Evolutionary conservation across 2,329 filamentous ascomycete species (phyloP), one percentile per base, ranked within the genome.

Genomic region (Fusarium sp.): DNA sequence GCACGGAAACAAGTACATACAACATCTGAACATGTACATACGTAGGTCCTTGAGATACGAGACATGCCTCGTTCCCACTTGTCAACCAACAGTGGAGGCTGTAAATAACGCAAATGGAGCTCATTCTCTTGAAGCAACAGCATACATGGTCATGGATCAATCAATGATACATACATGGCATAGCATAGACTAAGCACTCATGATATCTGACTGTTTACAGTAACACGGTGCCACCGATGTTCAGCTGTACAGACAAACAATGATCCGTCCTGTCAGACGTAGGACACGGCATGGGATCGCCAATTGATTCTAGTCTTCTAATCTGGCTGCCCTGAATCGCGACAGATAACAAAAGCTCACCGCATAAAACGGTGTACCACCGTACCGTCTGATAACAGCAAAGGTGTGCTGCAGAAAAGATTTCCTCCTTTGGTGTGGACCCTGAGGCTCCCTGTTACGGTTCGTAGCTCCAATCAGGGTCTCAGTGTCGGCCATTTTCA

Each of bases 371-470:
- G 60, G 71, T 62, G 61, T 60, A 35, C 42, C 54, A 51, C 57
- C 50, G 45, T 65, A 62, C 59, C 63, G 72, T 68, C 54, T 75
- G 54, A 24, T 26, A 65, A 72, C n/a, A 63, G 67, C 36, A 75
- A 73, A 58, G 72, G 67, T 77, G 47, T 76, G 54, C 66, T 66
- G 51, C 38, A 45, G 39, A 39, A 57, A 26, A 63, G 28, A 53
- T 41, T 42, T 22, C 22, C 44, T 44, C 42, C 63, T 55, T 30
- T 60, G 64, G 66, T 71, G 75, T 78, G 77, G 75, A 78, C 77
- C 77, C 77, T 78, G 77, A 78, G 70, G 75, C 77, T 78, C 77
- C 58, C 50, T 58, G 56, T 38, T 39, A 39, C 30, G 50, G 65
- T 55, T 64, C 59, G 20, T 38, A 70, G 51, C 53, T 48, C 75